These are phyloP conservation scores for Russula lepida DNA, from an alignment of 768 basidiomycete genomes.

Conservation along the genomic window DNA sequence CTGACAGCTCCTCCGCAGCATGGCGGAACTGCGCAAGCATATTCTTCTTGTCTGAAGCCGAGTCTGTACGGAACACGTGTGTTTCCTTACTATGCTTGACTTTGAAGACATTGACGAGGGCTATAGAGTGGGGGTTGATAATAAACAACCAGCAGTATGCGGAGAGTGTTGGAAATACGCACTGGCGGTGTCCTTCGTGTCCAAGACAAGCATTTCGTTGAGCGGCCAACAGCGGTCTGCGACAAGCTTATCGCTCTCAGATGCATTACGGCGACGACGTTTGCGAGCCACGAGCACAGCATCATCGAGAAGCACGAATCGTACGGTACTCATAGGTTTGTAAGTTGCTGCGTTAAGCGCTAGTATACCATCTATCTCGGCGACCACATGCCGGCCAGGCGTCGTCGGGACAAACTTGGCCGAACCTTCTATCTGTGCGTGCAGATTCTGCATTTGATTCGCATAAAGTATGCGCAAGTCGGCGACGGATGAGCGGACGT, in stretches of 20 bases:
- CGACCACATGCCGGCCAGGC: conserved; percentile 84
- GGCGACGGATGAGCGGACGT: conserved; percentile 84
- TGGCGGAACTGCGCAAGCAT: conserved; percentile 82
- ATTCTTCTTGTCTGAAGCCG: conserved; percentile 73
- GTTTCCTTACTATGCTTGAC: conserved; percentile 89
- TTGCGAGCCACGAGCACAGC: conserved; percentile 80
- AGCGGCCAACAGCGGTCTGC: conserved; percentile 92
- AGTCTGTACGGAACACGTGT: conserved; percentile 86
- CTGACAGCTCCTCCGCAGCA: conserved; percentile 84
- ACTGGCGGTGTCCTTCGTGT: conserved; percentile 94
- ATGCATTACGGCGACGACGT: conserved; percentile 52
- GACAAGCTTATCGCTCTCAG: conserved; percentile 64
- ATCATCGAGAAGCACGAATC: conserved; percentile 88
- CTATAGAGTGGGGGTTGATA: conserved; percentile 32
- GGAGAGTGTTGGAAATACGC: not conserved
- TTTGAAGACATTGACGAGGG: conserved; percentile 95
- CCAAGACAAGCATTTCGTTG: conserved; percentile 89
- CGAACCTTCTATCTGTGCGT: conserved; percentile 86
- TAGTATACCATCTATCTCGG: conserved; percentile 74
- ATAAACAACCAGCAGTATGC: not conserved
- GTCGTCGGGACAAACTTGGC: conserved; percentile 90
- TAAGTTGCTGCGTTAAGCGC: conserved; percentile 93
- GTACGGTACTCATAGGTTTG: conserved; percentile 79
- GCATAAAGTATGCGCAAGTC: conserved; percentile 92
- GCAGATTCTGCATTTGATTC: conserved; percentile 87